A percentile compares a stretch with the other conserved stretches of the same genome.
Evolutionary conservation across 2,329 filamentous ascomycete genomes (phyloP).

Genomic region (Rugonectria rugulosa): DNA sequence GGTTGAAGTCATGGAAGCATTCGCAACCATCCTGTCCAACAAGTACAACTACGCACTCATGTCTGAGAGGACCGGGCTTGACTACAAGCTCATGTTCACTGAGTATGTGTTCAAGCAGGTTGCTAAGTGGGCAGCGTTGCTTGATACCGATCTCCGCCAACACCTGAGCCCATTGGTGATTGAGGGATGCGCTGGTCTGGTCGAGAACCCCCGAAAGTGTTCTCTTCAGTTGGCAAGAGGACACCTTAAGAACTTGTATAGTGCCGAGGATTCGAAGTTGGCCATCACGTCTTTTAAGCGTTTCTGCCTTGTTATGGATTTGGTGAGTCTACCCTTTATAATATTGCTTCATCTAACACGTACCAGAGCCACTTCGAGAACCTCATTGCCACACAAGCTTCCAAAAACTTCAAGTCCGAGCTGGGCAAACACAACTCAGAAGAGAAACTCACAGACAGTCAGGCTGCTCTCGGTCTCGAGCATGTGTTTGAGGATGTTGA

Average conservation of each 20-base stretch:
- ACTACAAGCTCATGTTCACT: constrained; percentile 5
- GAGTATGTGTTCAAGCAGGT: constrained; percentile 19
- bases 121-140: constrained; percentile 27
- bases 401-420: constrained; percentile 21
- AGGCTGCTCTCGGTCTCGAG: constrained; percentile 27
- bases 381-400: constrained; percentile 26
- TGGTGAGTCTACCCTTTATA: constrained; percentile 10
- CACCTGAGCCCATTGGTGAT: constrained; percentile 17
- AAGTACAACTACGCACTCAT: constrained; percentile 22
- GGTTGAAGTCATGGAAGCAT: constrained; percentile 33
- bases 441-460: constrained; percentile 4
- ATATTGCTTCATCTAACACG: neutral
- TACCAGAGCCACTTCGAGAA: constrained; percentile 22
- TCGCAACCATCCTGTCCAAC: constrained; percentile 28
- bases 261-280: constrained; percentile 5
- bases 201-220: constrained; percentile 25
- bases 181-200: constrained; percentile 32
- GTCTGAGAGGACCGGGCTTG: constrained; percentile 15
- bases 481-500: constrained; percentile 31
- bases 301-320: constrained; percentile 18
- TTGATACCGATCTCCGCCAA: constrained; percentile 5
- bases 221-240: constrained; percentile 27
- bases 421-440: neutral
- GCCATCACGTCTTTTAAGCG: constrained; percentile 20
- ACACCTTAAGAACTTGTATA: constrained; percentile 28